Evolutionary conservation across 345 rosid genomes (phyloP).

Genomic region (Physaria fendleri): DNA sequence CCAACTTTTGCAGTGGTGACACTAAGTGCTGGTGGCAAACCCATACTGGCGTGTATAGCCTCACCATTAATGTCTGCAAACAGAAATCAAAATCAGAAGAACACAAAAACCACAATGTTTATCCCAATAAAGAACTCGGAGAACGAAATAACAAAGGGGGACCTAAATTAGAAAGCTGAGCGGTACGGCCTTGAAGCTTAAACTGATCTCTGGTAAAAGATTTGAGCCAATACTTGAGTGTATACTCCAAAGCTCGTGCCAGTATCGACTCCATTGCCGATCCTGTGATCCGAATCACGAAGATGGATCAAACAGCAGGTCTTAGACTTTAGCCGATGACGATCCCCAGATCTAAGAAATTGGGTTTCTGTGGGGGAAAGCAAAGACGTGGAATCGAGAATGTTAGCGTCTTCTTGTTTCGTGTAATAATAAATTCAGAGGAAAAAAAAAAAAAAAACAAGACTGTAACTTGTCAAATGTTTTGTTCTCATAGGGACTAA

Average conservation of each 20-base stretch:
- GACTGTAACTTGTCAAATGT: constrained; percentile 3
- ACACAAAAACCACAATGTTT: neutral
- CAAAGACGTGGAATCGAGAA: constrained; percentile 29
- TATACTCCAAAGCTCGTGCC: constrained; percentile 94
- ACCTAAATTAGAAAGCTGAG: constrained; percentile 90
- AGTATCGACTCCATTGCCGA: constrained; percentile 83
- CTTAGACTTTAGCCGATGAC: neutral
- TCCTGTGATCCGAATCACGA: neutral
- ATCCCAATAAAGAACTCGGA: neutral
- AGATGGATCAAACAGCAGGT: neutral
- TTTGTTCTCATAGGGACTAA: neutral
- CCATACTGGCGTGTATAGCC: constrained; percentile 97
- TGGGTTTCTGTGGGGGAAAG: constrained; percentile 17
- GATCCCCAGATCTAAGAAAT: constrained; percentile 21
- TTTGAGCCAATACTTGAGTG: constrained; percentile 98
- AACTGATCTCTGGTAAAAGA: constrained; percentile 97
- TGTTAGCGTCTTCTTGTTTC: constrained; percentile 7
- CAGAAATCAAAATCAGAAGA: neutral
- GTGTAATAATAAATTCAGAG: constrained; percentile 3
- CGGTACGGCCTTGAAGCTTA: constrained; percentile 88
- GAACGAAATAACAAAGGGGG: neutral
- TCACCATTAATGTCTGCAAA: constrained; percentile 85
- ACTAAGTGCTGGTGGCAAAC: constrained; percentile 85
- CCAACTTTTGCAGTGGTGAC: constrained; percentile 89
- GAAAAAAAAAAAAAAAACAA: neutral